Conservation (phyloP, 495 filamentous ascomycete species). For the Neurospora sp. region DNA sequence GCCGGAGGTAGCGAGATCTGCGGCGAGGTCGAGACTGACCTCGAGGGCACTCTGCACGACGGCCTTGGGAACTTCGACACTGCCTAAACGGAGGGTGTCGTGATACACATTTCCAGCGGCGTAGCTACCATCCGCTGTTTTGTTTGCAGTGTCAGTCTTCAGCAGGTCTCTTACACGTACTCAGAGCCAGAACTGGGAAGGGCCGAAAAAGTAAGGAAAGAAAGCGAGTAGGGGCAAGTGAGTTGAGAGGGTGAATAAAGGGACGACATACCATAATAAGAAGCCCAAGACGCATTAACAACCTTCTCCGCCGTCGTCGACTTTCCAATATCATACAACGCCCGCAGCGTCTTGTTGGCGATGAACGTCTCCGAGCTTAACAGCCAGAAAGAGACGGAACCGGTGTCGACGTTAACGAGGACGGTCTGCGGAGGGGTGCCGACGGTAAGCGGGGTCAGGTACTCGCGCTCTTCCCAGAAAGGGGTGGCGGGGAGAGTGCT, state of each 20-base stretch:
- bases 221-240: background rate
- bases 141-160: background rate
- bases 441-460: conserved; percentile 52
- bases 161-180: too few species aligned
- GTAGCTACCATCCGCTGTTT: conserved; percentile 15
- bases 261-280: conserved; percentile 54
- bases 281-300: conserved; percentile 49
- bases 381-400: conserved; percentile 54
- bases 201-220: background rate
- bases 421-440: conserved; percentile 60
- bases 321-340: conserved; percentile 33
- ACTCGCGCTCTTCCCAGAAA: conserved; percentile 43
- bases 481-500: conserved; percentile 2
- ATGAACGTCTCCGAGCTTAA: conserved; percentile 12
- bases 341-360: conserved; percentile 1
- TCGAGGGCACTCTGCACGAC: conserved; percentile 35
- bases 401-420: conserved; percentile 63
- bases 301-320: conserved; percentile 50
- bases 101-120: conserved; percentile 27
- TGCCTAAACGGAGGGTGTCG: conserved; percentile 26
- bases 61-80: conserved; percentile 49
- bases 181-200: background rate
- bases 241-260: background rate
- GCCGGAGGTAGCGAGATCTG: conserved; percentile 20
- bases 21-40: conserved; percentile 21